Base-by-base conservation (phyloP, 225 moss, liverwort and hornwort genomes). In the Sphagnum contortum region DNA sequence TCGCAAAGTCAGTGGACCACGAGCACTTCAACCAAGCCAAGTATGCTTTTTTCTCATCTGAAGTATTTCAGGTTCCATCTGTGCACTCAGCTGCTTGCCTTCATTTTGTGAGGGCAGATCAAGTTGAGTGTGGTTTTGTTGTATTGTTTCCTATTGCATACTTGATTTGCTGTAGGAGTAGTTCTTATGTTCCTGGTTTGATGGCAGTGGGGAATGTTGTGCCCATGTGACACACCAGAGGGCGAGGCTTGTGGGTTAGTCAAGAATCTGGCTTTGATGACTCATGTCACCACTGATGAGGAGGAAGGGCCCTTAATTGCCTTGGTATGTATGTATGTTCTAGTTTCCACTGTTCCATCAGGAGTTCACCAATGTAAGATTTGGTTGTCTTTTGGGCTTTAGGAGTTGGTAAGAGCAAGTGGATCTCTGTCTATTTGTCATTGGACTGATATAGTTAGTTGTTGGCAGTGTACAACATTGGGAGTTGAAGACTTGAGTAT, bases 211-310 rank as follows among this genome's bases (percentile, higher is more conserved):
- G 98, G 98, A 75, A 98, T 98, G 98, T 71, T 98, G 74, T 98
- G 98, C 77, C 98, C 98, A 8, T 98, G 98, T 71, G 98, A 98
- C 62, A 98, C 98, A 63, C 98, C 98, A 69, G 98, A 98, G 73
- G 98, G 98, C 50, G 98, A 98, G 68, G 98, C 98, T 51, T 98
- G 98, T 60, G 98, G 98, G 50, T 87, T 98, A 13, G 98, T 98
- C 29, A 98, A 98, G 72, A 98, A 98, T 77, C 81, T 98, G 69
- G 90, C 93, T 66, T 71, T 98, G 12, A 93, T 98, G 98, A 98
- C 98, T 57, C 98, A 98, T 78, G 98, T 98, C 64, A 98, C 98
- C 53, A 98, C 98, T 60, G 98, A 98, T 84, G 98, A 98, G 75
- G 98, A 98, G 68, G 98, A 98, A 73, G 93, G 71, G 63, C 98